phyloP scores from a whole-genome alignment of 306 rosid genomes.

The Rosa persica region DNA sequence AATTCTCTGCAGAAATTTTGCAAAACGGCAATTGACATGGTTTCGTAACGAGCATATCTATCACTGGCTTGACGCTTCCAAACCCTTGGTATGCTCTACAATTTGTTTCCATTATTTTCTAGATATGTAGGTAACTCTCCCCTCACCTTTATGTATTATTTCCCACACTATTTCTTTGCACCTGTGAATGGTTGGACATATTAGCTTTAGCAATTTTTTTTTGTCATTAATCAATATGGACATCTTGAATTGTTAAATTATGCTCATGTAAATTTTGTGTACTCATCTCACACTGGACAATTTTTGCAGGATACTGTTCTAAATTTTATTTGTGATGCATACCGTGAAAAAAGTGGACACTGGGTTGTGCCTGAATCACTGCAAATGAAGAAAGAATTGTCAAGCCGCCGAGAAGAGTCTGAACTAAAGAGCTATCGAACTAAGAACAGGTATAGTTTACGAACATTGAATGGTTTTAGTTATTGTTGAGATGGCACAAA shows the following conservation, averaged over 20 bases:
- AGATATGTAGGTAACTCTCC: not conserved
- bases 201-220: not conserved
- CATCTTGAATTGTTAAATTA: not conserved
- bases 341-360: conserved; percentile 47
- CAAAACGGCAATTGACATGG: conserved; percentile 90
- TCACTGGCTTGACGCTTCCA: conserved; percentile 94
- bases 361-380: conserved; percentile 59
- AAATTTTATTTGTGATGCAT: conserved; percentile 56
- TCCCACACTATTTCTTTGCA: not conserved
- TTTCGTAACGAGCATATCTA: conserved; percentile 81
- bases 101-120: not conserved
- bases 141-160: not conserved
- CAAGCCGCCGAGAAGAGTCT: conserved; percentile 47
- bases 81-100: conserved; percentile 62
- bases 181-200: not conserved
- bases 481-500: conserved; percentile 12
- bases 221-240: not conserved
- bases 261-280: conserved; percentile 1
- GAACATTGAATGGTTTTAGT: not conserved
- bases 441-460: conserved; percentile 52
- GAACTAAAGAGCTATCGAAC: conserved; percentile 63
- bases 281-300: conserved; percentile 24
- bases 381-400: conserved; percentile 53
- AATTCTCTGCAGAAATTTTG: conserved; percentile 73
- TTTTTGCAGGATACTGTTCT: conserved; percentile 67